Percentiles rank a stretch among this genome's conserved stretches.
Evolutionary conservation across 2,329 filamentous ascomycete species (phyloP).

Genomic region (Tolypocladium tundrense): DNA sequence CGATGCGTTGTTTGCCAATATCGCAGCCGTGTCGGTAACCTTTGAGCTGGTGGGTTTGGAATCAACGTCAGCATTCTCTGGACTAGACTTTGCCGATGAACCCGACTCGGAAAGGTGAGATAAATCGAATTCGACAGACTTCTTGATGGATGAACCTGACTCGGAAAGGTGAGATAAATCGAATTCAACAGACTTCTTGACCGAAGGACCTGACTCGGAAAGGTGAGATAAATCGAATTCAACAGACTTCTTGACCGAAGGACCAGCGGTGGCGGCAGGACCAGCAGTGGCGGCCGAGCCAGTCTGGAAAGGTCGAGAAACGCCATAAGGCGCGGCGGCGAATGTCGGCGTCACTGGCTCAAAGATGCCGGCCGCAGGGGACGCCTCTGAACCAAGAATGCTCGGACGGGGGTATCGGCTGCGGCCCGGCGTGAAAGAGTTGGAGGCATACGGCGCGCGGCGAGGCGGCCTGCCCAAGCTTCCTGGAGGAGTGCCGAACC

Average conservation of each 20-base stretch:
- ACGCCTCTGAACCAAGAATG: conserved; percentile 4
- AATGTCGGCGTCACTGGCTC: not conserved
- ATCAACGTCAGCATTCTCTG: not conserved
- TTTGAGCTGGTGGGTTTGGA: conserved; percentile 1
- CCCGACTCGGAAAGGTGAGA: not conserved
- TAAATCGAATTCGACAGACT: conserved; percentile 6
- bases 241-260: too few relatives aligned
- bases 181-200: too few relatives aligned
- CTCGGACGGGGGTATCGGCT: conserved; percentile 3
- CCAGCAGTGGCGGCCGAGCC: not conserved
- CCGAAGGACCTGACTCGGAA: too few relatives aligned
- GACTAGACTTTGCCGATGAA: not conserved
- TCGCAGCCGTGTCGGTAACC: not conserved
- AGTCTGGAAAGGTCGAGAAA: not conserved
- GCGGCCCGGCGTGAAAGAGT: conserved; percentile 4
- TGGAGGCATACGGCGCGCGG: conserved; percentile 1
- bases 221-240: too few relatives aligned
- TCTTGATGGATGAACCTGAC: not conserved
- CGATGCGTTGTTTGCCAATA: not conserved
- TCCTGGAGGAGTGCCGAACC: not conserved
- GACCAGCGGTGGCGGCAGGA: not conserved
- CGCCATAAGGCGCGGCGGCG: not conserved
- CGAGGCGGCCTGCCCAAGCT: not conserved
- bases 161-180: too few relatives aligned
- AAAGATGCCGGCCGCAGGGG: conserved; percentile 1